Evolutionary conservation across 768 basidiomycete genomes (phyloP), one percentile per base, ranked within the genome.

Genomic region (Hypholoma fasciculare): DNA sequence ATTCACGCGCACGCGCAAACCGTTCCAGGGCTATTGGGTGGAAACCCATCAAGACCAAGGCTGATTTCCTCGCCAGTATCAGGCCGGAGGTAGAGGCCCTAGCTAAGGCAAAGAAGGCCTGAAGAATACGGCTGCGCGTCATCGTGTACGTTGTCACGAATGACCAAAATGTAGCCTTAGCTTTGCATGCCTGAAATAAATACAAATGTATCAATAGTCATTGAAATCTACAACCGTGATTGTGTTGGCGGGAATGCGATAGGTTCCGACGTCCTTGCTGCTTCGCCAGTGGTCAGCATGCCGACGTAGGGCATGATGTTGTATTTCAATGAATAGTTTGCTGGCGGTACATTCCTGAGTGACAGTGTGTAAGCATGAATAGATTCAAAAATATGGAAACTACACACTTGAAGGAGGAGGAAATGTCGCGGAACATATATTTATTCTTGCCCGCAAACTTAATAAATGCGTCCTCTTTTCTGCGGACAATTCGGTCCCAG

Each of bases 271-370:
- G 78, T 78, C 63, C 71, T 75, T 42, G 74, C 79, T 26, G 86
- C 92, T 69, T 92, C 89, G 23, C 92, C 94, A 51, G 88, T 89
- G 2, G 82, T 87, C 49, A 95, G 79, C 44, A 86, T 63, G 17
- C 94, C 94, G 17, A 96, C 90, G 67, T 89, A 87, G 7, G 94
- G 94, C 92, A 96, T 95, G 34, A 94, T 68, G 67, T 95, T 94
- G 74, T 95, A 96, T 66, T 89, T 90, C 26, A 96, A 79, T 1
- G 82, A 76, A 69, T 91, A 95, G 58, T 84, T 76, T 6, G 88
- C 86, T 14, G 88, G 78, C 13, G 81, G 74, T 30, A 82, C 81
- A 65, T 86, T 81, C 67, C 92, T 94, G 65, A 49, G 1, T n/a
- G 30, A 14, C 6, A 16, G 43, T 7, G 57, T 17, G 16, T 61